These are phyloP conservation scores for Salix dunnii DNA, from an alignment of 345 rosid species.

Conservation along the genomic window DNA sequence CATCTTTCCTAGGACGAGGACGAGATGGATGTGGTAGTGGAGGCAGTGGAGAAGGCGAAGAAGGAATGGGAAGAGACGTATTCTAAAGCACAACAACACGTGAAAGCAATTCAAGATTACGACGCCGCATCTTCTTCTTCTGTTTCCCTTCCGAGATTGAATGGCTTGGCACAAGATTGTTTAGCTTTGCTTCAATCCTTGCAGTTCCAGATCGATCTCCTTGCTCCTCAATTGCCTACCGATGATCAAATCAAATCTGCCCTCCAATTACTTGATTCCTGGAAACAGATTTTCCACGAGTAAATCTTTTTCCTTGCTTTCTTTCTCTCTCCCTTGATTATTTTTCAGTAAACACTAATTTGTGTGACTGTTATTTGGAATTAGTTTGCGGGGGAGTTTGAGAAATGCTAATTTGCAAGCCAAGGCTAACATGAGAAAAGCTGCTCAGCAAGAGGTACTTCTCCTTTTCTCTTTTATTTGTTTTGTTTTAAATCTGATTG, in stretches of 20 bases:
- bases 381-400: conserved; percentile 62
- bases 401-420: conserved; percentile 94
- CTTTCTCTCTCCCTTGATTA: background rate
- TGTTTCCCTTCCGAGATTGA: conserved; percentile 66
- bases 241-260: conserved; percentile 55
- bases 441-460: conserved; percentile 75
- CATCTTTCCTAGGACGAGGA: background rate
- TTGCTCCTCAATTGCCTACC: conserved; percentile 75
- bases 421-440: conserved; percentile 75
- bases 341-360: background rate
- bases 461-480: background rate
- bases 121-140: conserved; percentile 19
- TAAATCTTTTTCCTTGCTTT: background rate
- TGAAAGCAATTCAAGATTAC: conserved; percentile 57
- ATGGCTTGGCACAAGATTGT: conserved; percentile 48
- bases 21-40: conserved; percentile 73
- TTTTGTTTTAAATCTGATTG: background rate
- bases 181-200: conserved; percentile 66
- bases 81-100: conserved; percentile 44
- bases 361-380: background rate
- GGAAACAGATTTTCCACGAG: conserved; percentile 63
- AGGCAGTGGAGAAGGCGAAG: conserved; percentile 79
- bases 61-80: conserved; percentile 79
- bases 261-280: conserved; percentile 55
- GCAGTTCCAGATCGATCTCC: conserved; percentile 76